phyloP scores from a whole-genome alignment of 2,329 filamentous ascomycete genomes.

The Annulohypoxylon truncatum region DNA sequence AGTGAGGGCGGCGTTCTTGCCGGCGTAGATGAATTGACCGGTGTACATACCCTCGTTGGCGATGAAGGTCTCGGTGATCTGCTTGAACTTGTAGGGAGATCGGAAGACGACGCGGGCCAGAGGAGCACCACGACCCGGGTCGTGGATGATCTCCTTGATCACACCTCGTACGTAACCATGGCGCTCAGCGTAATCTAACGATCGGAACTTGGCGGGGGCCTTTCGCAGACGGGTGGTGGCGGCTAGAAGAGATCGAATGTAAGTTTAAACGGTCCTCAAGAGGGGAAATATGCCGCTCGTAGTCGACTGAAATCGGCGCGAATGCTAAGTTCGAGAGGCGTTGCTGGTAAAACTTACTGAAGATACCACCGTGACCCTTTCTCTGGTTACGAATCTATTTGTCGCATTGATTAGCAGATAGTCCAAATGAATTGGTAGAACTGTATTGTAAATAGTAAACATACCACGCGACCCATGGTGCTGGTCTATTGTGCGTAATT shows the following conservation, averaged over 20 bases:
- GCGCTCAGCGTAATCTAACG: conserved; percentile 94
- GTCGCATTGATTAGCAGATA: conserved; percentile 26
- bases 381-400: conserved; percentile 71
- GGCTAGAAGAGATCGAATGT: conserved; percentile 58
- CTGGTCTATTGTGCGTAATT: conserved; percentile 51
- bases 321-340: conserved; percentile 1
- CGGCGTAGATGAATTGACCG: conserved; percentile 99
- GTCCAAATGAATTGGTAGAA: neutral
- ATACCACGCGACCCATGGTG: conserved; percentile 54
- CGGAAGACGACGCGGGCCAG: conserved; percentile 98
- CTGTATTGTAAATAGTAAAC: conserved; percentile 28
- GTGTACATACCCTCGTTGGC: conserved; percentile 99
- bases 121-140: conserved; percentile 96
- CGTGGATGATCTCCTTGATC: conserved; percentile 99
- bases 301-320: conserved; percentile 12
- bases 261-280: conserved; percentile 25
- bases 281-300: conserved; percentile 1
- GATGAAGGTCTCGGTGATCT: conserved; percentile 98
- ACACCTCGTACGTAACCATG: conserved; percentile 98
- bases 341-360: conserved; percentile 48
- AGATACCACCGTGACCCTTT: conserved; percentile 53
- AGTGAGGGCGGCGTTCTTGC: conserved; percentile 97
- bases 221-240: conserved; percentile 94
- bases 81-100: conserved; percentile 98
- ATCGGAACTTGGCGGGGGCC: conserved; percentile 94